A percentile compares a stretch with the other conserved stretches of the same genome.
Evolutionary conservation across 306 rosid species (phyloP).

Genomic region (Luffa aegyptiaca): DNA sequence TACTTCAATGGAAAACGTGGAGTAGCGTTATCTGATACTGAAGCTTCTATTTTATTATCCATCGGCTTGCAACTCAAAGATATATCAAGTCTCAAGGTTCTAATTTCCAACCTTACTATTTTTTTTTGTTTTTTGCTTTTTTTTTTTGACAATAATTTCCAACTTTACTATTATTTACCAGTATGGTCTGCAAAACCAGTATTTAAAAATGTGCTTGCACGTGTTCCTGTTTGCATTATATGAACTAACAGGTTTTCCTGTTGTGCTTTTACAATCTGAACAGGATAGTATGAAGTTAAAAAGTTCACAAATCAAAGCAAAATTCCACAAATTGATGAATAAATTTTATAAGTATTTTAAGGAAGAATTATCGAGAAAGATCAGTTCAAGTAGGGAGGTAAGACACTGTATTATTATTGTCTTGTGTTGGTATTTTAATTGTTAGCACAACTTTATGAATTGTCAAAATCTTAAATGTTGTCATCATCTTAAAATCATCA

Average conservation of each 20-base stretch:
- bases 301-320: background rate
- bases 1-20: background rate
- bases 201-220: background rate
- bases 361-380: background rate
- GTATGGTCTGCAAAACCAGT: background rate
- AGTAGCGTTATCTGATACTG: background rate
- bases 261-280: background rate
- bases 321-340: background rate
- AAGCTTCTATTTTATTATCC: background rate
- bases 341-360: background rate
- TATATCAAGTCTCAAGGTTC: background rate
- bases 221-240: background rate
- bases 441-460: no score
- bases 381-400: background rate
- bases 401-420: background rate
- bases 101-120: background rate
- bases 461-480: background rate
- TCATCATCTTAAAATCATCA: background rate
- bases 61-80: conserved; percentile 6
- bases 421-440: background rate
- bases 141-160: no score
- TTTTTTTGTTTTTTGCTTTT: no score
- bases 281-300: background rate
- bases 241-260: background rate
- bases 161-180: background rate